Evolutionary conservation across 2,329 filamentous ascomycete genomes (phyloP), one percentile per base, ranked within the genome.

Genomic region (Diaporthe batatas): DNA sequence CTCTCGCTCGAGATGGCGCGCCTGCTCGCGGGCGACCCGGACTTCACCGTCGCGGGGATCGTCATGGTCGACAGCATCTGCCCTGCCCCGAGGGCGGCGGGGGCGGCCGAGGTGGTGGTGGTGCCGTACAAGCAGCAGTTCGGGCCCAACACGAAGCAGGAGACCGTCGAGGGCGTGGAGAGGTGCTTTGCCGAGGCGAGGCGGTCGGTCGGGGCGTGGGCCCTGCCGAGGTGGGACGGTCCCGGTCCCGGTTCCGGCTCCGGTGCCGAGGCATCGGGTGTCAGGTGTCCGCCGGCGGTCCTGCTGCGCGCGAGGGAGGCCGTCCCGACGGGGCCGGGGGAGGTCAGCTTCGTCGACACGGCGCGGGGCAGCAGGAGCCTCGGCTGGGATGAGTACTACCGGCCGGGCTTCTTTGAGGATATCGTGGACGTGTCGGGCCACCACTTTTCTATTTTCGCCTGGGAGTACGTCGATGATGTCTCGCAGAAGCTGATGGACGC

Each of bases 21-120:
- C 67, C 79, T 85, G 74, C 79, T 89, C 10, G 80, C 78, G 11
- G 79, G 79, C 10, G 82, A 84, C 18, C 70, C 75, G 0, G 53
- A 55, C 1, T 78, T 88, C 32, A 80, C 79, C 1, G 81, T 90
- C 12, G 75, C 84, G 0, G 88, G 88, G 18, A 83, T 90, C 59
- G 77, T 90, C 72, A 84, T 89, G 81, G 80, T 90, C 23, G 88
- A 90, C 77, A 87, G 83, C 59, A 79, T 87, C 16, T 89, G 77
- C 39, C 79, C 81, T 6, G 11, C 72, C 2, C 68, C 71, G 1
- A 62, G 69, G 21, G 47, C 36, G 44, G 51, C n/a, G 18, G 44
- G 18, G 8, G 10, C 21, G 3, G 29, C 62, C 16, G 76, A 80
- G 29, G 77, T 81, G 4, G 80, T 80, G 0, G 55, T 80, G 7